These are phyloP conservation scores for Entomortierella parvispora DNA, from an alignment of 192 early-diverging fungal genomes.

Conservation along the genomic window DNA sequence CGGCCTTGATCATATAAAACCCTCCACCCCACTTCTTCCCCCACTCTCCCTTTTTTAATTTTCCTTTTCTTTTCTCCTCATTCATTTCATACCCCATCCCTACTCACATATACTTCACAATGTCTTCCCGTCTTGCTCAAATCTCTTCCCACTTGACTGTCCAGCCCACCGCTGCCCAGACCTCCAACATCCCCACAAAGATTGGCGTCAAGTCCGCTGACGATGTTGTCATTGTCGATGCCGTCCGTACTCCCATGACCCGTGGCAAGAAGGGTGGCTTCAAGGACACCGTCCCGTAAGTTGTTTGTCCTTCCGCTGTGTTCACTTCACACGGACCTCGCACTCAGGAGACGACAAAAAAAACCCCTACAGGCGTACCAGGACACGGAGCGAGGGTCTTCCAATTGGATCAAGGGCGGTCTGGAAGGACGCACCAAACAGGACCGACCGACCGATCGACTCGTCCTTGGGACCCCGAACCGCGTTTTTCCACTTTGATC, in stretches of 20 bases:
- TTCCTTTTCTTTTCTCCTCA: conserved; percentile 14
- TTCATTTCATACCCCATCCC: conserved; percentile 10
- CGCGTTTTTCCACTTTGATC: neutral
- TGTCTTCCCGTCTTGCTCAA: conserved; percentile 67
- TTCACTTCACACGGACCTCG: neutral
- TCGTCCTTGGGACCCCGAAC: too few species aligned
- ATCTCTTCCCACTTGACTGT: conserved; percentile 63
- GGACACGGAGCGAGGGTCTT: too few species aligned
- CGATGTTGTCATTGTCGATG: conserved; percentile 85
- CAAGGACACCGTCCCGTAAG: conserved; percentile 82
- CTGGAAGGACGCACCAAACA: too few species aligned
- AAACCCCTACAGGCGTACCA: too few species aligned
- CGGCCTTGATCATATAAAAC: conserved; percentile 3
- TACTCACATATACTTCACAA: conserved; percentile 20
- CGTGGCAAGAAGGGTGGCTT: conserved; percentile 83
- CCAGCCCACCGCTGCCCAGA: conserved; percentile 46
- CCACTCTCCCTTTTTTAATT: conserved; percentile 8
- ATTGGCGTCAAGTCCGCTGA: conserved; percentile 77
- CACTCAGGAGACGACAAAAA: neutral
- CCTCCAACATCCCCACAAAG: conserved; percentile 45
- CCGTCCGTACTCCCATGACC: conserved; percentile 80
- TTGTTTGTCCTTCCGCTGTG: conserved; percentile 2
- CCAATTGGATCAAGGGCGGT: too few species aligned
- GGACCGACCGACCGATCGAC: too few species aligned
- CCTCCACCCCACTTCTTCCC: neutral